A percentile compares a stretch with the other conserved stretches of the same genome.
These are phyloP conservation scores for Rosa lucieae DNA, from an alignment of 306 rosid species.

Conservation along the genomic window DNA sequence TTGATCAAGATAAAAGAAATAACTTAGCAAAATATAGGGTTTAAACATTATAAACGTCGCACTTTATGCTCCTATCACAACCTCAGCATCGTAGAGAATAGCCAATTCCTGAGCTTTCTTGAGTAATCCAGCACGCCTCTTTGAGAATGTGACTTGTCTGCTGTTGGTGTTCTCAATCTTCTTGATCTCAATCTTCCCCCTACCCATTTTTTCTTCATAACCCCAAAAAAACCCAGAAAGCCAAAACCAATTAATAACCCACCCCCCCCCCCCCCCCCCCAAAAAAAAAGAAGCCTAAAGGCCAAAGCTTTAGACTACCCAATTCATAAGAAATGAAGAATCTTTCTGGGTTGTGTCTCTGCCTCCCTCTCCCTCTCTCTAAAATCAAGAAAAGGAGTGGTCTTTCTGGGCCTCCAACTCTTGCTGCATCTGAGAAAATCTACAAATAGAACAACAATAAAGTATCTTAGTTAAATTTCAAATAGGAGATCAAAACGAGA, in stretches of 20 bases:
- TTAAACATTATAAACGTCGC: too few relatives aligned
- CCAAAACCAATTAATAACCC: conserved; percentile 8
- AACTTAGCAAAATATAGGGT: too few relatives aligned
- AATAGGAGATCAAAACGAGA: too few relatives aligned
- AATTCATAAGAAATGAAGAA: conserved; percentile 6
- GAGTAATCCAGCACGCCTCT: conserved; percentile 81
- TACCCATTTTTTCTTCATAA: conserved; percentile 46
- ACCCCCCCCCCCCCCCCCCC: too few relatives aligned
- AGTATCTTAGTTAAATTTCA: too few relatives aligned
- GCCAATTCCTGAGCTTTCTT: conserved; percentile 94
- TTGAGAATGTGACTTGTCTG: conserved; percentile 97
- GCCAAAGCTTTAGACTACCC: conserved; percentile 21
- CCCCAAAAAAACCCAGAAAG: conserved; percentile 12
- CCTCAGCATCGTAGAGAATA: conserved; percentile 93
- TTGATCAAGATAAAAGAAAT: too few relatives aligned
- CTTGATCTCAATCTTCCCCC: conserved; percentile 91
- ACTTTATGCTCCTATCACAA: too few relatives aligned
- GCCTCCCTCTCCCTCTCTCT: conserved; percentile 12
- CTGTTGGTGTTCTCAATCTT: conserved; percentile 91
- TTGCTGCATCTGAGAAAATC: too few relatives aligned
- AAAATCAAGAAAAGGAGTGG: conserved; percentile 18
- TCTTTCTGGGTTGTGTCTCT: conserved; percentile 18
- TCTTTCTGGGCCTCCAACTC: conserved; percentile 20
- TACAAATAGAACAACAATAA: too few relatives aligned
- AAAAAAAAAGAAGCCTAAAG: not conserved